Evolutionary conservation across 2,329 filamentous ascomycete genomes (phyloP), one percentile per base, ranked within the genome.

Genomic region (Coniella vitis): DNA sequence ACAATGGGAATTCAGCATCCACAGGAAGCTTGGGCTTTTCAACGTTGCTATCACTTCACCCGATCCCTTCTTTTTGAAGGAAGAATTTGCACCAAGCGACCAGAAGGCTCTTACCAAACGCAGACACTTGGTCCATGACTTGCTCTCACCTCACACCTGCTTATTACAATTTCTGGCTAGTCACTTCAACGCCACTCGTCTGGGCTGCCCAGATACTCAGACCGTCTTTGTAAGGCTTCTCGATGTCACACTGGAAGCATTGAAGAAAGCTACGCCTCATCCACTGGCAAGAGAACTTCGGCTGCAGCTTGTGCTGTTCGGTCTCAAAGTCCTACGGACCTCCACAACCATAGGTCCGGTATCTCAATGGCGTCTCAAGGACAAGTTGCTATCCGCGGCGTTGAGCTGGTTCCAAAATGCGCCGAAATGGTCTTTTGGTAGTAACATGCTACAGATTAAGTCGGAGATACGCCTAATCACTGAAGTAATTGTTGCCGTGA

Each of bases 1-100:
- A 61, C 87, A 91, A 55, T 98, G 91, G 88, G 91, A 97, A 65
- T 74, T 78, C 49, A 93, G 86, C 4, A 83, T 96, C 39, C 78
- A 87, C 51, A 83, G 80, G 57, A 81, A 80, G 54, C 77, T 85
- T 45, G 93, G 93, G 10, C 75, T 97, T 19, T 98, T 98, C 68
- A 87, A 84, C 61, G 73, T 78, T 31, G 69, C 73, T 7, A 78
- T 95, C 58, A 74, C 78, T 69, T 84, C 67, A 56, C 73, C 80
- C 1, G 90, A 98, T 62, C 90, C 94, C 0, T 95, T 99, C 68
- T 93, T 90, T 58, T 71, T 90, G 32, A 91, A 86, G 60, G 84
- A 93, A 63, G 93, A 99, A 61, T 95, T 96, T 60, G 87, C 91
- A 4, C 91, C 93, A 2, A 95, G 87, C 48, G 90, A 96, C 61